Conservation (phyloP, 1,284 basidiomycete genomes). For the Cutaneotrichosporon mucoides region DNA sequence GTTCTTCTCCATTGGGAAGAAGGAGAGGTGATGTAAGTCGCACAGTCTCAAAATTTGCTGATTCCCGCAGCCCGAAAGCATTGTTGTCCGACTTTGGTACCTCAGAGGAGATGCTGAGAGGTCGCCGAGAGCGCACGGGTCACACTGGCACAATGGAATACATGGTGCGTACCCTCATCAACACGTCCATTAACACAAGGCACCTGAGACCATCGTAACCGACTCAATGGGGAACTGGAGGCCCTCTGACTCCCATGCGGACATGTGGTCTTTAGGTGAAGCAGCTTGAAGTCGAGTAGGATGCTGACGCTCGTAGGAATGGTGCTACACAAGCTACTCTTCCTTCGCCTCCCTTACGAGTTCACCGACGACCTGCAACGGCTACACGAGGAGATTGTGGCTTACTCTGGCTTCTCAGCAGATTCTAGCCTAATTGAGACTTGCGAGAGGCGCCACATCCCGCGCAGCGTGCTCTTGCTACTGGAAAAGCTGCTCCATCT, state of each 20-base stretch:
- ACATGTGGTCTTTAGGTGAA: constrained; percentile 55
- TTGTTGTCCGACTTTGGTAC: constrained; percentile 95
- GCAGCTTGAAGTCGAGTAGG: neutral
- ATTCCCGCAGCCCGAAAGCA: constrained; percentile 53
- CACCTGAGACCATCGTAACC: constrained; percentile 70
- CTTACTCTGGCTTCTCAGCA: constrained; percentile 72
- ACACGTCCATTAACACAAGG: constrained; percentile 28
- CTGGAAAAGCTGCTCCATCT: constrained; percentile 67
- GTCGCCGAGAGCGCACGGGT: constrained; percentile 67
- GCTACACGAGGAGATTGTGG: constrained; percentile 68
- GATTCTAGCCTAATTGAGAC: constrained; percentile 53
- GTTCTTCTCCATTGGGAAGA: constrained; percentile 89
- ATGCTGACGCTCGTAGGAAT: constrained; percentile 54
- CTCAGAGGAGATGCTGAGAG: constrained; percentile 77
- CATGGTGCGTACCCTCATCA: constrained; percentile 24
- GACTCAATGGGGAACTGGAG: constrained; percentile 57
- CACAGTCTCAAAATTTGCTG: neutral
- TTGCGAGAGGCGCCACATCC: constrained; percentile 65
- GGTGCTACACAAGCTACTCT: constrained; percentile 85
- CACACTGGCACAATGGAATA: constrained; percentile 85
- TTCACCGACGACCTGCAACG: constrained; percentile 59
- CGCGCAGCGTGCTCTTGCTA: constrained; percentile 63
- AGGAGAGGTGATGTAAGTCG: constrained; percentile 60
- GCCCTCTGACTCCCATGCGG: constrained; percentile 73
- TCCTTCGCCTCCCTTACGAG: constrained; percentile 75